phyloP scores from a whole-genome alignment of 768 basidiomycete genomes.

The Tricholoma sp. region DNA sequence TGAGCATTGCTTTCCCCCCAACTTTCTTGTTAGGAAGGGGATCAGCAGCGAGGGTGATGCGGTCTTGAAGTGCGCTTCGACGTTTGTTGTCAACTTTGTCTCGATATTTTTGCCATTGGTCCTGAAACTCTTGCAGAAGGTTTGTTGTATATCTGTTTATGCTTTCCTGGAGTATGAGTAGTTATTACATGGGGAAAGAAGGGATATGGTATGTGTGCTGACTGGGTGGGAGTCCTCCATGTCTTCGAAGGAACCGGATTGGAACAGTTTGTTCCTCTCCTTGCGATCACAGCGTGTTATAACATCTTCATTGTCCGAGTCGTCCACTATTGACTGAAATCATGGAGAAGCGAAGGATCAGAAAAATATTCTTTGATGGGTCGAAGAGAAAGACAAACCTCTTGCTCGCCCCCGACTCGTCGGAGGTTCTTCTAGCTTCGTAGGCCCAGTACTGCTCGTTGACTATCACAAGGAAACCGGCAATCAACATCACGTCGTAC shows the following conservation, averaged over 20 bases:
- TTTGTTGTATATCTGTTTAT: slow-evolving; percentile 49
- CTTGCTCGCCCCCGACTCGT: too few species aligned
- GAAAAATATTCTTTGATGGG: too few species aligned
- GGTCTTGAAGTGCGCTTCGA: slow-evolving; percentile 51
- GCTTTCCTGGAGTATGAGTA: slow-evolving; percentile 25
- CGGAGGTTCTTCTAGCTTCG: too few species aligned
- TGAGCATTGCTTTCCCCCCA: slow-evolving; percentile 63
- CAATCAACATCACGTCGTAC: too few species aligned
- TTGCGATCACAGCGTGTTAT: slow-evolving; percentile 41
- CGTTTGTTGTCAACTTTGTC: slow-evolving; percentile 67
- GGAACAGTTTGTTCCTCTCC: slow-evolving; percentile 51
- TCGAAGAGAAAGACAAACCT: too few species aligned
- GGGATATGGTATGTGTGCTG: slow-evolving; percentile 35
- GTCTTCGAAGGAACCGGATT: slow-evolving; percentile 49
- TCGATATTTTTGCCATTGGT: slow-evolving; percentile 79
- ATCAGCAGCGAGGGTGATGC: slow-evolving; percentile 54
- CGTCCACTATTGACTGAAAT: slow-evolving; percentile 65
- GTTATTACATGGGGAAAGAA: background rate
- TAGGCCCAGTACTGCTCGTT: too few species aligned
- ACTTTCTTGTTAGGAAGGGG: slow-evolving; percentile 56
- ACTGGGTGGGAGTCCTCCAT: slow-evolving; percentile 37
- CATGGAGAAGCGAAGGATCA: background rate
- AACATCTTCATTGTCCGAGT: slow-evolving; percentile 49
- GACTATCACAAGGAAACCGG: too few species aligned
- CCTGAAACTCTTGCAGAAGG: slow-evolving; percentile 53